Conservation (phyloP, 2,329 filamentous ascomycete genomes). For the Cladosporium colombiae region DNA sequence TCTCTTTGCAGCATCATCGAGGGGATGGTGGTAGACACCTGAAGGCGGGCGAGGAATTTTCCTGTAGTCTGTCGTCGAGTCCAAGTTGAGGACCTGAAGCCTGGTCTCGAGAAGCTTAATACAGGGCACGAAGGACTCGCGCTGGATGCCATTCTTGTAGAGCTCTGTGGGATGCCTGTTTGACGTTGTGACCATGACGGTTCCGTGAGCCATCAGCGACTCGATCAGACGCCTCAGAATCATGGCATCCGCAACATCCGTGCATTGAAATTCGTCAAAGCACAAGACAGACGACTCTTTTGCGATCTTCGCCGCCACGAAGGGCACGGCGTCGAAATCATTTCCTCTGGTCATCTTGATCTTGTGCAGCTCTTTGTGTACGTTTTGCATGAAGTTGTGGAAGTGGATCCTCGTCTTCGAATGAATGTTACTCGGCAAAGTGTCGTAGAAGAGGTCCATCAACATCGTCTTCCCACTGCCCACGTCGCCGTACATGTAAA, state of each 20-base stretch:
- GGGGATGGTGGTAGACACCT: conserved; percentile 88
- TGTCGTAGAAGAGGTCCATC: conserved; percentile 98
- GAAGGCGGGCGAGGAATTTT: conserved; percentile 92
- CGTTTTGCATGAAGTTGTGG: conserved; percentile 99
- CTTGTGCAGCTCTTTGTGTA: conserved; percentile 85
- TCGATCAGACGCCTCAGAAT: conserved; percentile 86
- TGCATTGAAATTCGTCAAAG: conserved; percentile 99
- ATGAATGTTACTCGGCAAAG: conserved; percentile 74
- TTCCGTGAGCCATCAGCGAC: conserved; percentile 91
- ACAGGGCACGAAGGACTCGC: conserved; percentile 91
- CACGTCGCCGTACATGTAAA: conserved; percentile 96
- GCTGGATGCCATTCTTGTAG: conserved; percentile 97
- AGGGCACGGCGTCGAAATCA: conserved; percentile 86
- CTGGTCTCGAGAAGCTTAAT: conserved; percentile 86
- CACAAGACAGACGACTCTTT: conserved; percentile 82
- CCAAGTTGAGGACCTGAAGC: conserved; percentile 87
- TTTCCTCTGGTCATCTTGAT: conserved; percentile 88
- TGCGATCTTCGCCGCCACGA: conserved; percentile 93
- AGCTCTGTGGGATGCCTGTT: conserved; percentile 96
- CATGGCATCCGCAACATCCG: conserved; percentile 98
- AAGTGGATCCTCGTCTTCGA: conserved; percentile 95
- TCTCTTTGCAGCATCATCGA: conserved; percentile 72
- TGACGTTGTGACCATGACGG: conserved; percentile 91
- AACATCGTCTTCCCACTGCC: conserved; percentile 99
- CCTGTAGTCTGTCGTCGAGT: conserved; percentile 94